phyloP scores from a whole-genome alignment of 202 grass and related monocot species.

The Zoysia matrella region DNA sequence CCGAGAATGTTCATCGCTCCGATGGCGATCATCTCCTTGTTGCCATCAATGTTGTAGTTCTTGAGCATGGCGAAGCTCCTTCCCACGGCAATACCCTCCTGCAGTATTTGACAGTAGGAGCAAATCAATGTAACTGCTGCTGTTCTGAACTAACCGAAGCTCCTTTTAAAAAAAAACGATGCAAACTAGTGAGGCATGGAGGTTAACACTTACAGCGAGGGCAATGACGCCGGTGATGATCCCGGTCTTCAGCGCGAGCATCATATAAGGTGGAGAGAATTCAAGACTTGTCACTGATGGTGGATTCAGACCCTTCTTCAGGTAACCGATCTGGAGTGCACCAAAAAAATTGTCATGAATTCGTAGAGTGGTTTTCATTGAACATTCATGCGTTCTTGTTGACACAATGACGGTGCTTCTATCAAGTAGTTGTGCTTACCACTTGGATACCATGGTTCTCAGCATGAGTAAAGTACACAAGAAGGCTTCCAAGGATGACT shows the following conservation, averaged over 20 bases:
- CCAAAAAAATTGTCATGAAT: slow-evolving; percentile 1
- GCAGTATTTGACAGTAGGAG: slow-evolving; percentile 6
- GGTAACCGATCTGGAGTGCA: slow-evolving; percentile 65
- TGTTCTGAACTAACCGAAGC: background rate
- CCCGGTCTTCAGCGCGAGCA: slow-evolving; percentile 78
- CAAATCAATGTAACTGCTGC: background rate
- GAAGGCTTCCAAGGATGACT: slow-evolving; percentile 68
- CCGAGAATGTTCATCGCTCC: slow-evolving; percentile 87
- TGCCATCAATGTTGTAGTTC: slow-evolving; percentile 93
- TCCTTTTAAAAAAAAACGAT: too few relatives aligned
- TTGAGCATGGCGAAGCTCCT: slow-evolving; percentile 93
- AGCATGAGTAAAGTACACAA: slow-evolving; percentile 77
- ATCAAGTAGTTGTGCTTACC: slow-evolving; percentile 42
- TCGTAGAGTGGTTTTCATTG: background rate
- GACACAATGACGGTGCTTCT: background rate
- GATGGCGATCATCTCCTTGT: slow-evolving; percentile 95
- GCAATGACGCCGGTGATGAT: slow-evolving; percentile 83
- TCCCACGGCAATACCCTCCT: slow-evolving; percentile 95
- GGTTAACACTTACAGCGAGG: slow-evolving; percentile 62
- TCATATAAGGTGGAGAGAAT: slow-evolving; percentile 75
- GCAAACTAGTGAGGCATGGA: background rate
- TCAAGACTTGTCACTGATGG: slow-evolving; percentile 60
- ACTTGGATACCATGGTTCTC: slow-evolving; percentile 92
- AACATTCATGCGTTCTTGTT: background rate
- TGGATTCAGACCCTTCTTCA: slow-evolving; percentile 90